Conservation (phyloP, 768 basidiomycete species). For the Naganishia kalamii region DNA sequence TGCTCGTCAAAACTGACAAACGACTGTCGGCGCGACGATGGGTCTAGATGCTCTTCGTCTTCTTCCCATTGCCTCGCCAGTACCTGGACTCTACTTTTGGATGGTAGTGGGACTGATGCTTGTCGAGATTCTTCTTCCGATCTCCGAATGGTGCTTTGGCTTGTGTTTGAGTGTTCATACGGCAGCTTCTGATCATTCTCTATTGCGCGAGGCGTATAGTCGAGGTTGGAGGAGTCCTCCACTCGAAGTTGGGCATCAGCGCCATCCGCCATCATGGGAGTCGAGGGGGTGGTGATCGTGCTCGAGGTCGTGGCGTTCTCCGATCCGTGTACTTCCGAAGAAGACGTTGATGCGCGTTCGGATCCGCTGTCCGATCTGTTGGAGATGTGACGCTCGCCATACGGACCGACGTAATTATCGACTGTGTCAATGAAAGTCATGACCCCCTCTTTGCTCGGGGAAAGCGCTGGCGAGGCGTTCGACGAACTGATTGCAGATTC, state of each 20-base stretch:
- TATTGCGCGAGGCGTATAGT: not conserved
- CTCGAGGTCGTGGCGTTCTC: constrained; percentile 19
- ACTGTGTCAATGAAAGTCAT: not conserved
- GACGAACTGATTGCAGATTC: constrained; percentile 3
- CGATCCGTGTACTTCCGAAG: not conserved
- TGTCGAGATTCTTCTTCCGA: constrained; percentile 20
- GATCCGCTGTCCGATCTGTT: not conserved
- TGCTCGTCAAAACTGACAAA: constrained; percentile 33
- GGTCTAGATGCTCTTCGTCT: constrained; percentile 27
- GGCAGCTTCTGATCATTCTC: not conserved
- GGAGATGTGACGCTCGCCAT: constrained; percentile 2
- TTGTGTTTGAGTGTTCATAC: constrained; percentile 38
- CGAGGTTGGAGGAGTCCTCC: not conserved
- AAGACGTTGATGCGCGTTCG: not conserved
- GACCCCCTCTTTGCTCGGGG: not conserved
- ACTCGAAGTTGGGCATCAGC: constrained; percentile 14
- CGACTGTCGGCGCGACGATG: constrained; percentile 17
- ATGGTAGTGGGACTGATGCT: not conserved
- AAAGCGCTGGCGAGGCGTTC: not conserved
- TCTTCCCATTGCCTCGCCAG: constrained; percentile 39
- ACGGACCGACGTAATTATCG: not conserved
- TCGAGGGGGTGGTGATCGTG: constrained; percentile 16
- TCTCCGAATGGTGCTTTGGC: constrained; percentile 44
- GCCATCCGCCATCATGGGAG: constrained; percentile 39
- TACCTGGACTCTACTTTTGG: constrained; percentile 22